Evolutionary conservation across 352 stramenopile species (phyloP).

Genomic region (Plasmopara viticola): DNA sequence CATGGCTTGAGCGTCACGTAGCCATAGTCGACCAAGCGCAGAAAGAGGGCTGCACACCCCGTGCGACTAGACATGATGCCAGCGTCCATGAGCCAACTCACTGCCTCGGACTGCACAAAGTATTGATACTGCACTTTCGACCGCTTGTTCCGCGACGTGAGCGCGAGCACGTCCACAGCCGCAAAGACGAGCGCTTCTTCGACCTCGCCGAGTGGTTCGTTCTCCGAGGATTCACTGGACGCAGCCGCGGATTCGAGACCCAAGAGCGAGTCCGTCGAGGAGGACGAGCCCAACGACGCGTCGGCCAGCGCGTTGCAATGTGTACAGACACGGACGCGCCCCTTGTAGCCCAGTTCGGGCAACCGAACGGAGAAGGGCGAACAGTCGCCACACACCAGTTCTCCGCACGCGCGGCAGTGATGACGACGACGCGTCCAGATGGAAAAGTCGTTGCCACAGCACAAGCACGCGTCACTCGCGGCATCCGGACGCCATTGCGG

Average conservation of each 20-base stretch:
- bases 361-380: slow-evolving; percentile 51
- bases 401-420: slow-evolving; percentile 72
- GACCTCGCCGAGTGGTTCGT: slow-evolving; percentile 47
- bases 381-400: slow-evolving; percentile 72
- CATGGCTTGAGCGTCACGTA: slow-evolving; percentile 68
- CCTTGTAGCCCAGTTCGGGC: slow-evolving; percentile 59
- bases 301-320: slow-evolving; percentile 44
- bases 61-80: slow-evolving; percentile 55
- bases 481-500: slow-evolving; percentile 66
- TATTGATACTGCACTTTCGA: slow-evolving; percentile 78
- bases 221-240: slow-evolving; percentile 41
- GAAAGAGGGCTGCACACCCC: slow-evolving; percentile 46
- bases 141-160: slow-evolving; percentile 58
- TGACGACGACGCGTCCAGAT: slow-evolving; percentile 66
- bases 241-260: slow-evolving; percentile 22
- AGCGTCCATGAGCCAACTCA: slow-evolving; percentile 76
- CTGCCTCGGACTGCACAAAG: slow-evolving; percentile 79
- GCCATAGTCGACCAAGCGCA: slow-evolving; percentile 56
- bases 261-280: slow-evolving; percentile 23
- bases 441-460: slow-evolving; percentile 64
- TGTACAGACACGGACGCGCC: slow-evolving; percentile 67
- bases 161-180: slow-evolving; percentile 62
- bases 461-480: slow-evolving; percentile 62
- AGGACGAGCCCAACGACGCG: slow-evolving; percentile 22
- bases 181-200: slow-evolving; percentile 53